Evolutionary conservation across 257 asterid genomes (phyloP).

Genomic region (Rubia yunnanensis): DNA sequence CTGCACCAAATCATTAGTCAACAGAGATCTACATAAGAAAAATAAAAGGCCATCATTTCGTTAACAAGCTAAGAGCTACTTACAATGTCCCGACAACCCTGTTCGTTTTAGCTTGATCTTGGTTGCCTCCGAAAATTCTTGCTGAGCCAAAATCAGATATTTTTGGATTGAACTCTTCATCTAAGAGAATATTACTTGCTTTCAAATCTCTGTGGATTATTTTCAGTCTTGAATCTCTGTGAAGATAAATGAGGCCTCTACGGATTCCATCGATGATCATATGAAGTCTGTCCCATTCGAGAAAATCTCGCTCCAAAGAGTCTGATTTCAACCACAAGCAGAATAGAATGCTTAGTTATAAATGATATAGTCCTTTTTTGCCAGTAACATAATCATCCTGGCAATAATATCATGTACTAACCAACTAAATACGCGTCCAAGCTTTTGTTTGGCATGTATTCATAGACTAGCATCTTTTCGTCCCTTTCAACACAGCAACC

Average conservation of each 20-base stretch:
- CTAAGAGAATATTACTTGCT: conserved; percentile 1
- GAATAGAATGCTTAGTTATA: background rate
- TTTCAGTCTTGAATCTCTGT: conserved; percentile 6
- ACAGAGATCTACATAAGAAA: background rate
- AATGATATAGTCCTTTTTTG: too few species aligned
- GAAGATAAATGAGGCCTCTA: conserved; percentile 6
- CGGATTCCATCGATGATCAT: background rate
- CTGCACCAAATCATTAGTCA: background rate
- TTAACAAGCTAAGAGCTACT: too few species aligned
- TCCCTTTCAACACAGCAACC: conserved; percentile 1
- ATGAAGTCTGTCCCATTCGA: background rate
- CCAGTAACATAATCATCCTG: too few species aligned
- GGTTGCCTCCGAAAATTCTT: conserved; percentile 4
- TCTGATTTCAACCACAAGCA: background rate
- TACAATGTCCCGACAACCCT: conserved; percentile 8
- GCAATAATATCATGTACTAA: background rate
- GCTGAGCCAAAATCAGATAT: conserved; percentile 10
- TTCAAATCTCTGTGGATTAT: conserved; percentile 1
- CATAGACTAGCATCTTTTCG: conserved; percentile 1
- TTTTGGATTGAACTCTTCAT: background rate
- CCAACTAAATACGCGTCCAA: background rate
- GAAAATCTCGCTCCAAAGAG: background rate
- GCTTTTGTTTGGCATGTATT: conserved; percentile 8
- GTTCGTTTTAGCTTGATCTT: background rate
- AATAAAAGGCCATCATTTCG: too few species aligned